Evolutionary conservation across 345 rosid genomes (phyloP).

Genomic region (Acer campestre): DNA sequence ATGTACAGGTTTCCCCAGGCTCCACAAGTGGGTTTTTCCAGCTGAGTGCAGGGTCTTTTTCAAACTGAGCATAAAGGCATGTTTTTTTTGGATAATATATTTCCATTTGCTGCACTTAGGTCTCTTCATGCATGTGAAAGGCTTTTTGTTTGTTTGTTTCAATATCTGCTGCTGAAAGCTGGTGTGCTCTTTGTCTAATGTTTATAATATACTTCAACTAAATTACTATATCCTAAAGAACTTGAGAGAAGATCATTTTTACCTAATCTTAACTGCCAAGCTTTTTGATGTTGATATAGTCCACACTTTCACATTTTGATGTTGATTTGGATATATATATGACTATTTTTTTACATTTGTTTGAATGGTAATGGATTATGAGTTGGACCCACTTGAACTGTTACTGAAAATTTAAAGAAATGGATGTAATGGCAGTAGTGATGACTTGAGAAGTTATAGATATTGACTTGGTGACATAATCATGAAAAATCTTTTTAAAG

Average conservation of each 20-base stretch:
- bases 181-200: neutral
- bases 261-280: conserved; percentile 26
- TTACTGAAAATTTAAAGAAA: neutral
- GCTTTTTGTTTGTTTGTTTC: neutral
- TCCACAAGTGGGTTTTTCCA: neutral
- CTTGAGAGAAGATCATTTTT: neutral
- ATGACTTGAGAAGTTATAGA: conserved; percentile 7
- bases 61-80: neutral
- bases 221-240: neutral
- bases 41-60: conserved; percentile 9
- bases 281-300: neutral
- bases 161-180: too few species aligned
- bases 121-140: neutral
- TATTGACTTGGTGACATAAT: conserved; percentile 11
- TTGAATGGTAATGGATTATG: conserved; percentile 1
- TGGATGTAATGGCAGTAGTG: neutral
- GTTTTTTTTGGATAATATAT: neutral
- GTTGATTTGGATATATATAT: neutral
- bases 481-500: neutral
- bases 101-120: neutral
- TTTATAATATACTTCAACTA: neutral
- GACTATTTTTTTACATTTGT: neutral
- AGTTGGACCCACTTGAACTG: conserved; percentile 5
- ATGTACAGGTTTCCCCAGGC: neutral
- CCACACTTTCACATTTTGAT: neutral